These are phyloP conservation scores for Mucor plumbeus DNA, from an alignment of 371 early-diverging fungal genomes.

Conservation along the genomic window DNA sequence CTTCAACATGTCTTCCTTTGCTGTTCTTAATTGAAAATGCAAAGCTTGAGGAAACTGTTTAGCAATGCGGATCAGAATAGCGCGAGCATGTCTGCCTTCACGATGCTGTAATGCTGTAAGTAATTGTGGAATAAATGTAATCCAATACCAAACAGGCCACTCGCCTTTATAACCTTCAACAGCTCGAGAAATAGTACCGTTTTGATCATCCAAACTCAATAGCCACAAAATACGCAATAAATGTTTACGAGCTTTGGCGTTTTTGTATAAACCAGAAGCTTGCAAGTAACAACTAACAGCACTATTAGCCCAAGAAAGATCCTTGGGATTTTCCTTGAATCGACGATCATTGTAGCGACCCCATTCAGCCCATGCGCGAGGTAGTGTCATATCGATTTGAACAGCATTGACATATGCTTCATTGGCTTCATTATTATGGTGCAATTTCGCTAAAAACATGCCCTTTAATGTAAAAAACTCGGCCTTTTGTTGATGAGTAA, in stretches of 20 bases:
- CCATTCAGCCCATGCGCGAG: slow-evolving; percentile 98
- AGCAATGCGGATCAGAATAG: slow-evolving; percentile 90
- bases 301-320: slow-evolving; percentile 84
- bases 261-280: slow-evolving; percentile 90
- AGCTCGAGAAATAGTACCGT: slow-evolving; percentile 75
- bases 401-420: slow-evolving; percentile 93
- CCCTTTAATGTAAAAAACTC: slow-evolving; percentile 98
- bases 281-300: slow-evolving; percentile 98
- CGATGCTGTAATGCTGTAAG: slow-evolving; percentile 77
- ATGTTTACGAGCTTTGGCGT: slow-evolving; percentile 86
- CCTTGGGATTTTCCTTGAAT: slow-evolving; percentile 83
- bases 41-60: slow-evolving; percentile 96
- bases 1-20: slow-evolving; percentile 88
- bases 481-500: slow-evolving; percentile 93
- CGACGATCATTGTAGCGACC: slow-evolving; percentile 93
- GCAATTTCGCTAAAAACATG: slow-evolving; percentile 88
- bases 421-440: slow-evolving; percentile 89
- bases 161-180: slow-evolving; percentile 92
- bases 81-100: slow-evolving; percentile 81
- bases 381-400: slow-evolving; percentile 82
- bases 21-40: slow-evolving; percentile 93
- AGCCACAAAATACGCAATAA: slow-evolving; percentile 94
- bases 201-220: slow-evolving; percentile 87
- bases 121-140: slow-evolving; percentile 96
- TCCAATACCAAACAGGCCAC: slow-evolving; percentile 96